Base-by-base conservation (phyloP, 768 basidiomycete genomes). In the Pleurotus ostreatus region DNA sequence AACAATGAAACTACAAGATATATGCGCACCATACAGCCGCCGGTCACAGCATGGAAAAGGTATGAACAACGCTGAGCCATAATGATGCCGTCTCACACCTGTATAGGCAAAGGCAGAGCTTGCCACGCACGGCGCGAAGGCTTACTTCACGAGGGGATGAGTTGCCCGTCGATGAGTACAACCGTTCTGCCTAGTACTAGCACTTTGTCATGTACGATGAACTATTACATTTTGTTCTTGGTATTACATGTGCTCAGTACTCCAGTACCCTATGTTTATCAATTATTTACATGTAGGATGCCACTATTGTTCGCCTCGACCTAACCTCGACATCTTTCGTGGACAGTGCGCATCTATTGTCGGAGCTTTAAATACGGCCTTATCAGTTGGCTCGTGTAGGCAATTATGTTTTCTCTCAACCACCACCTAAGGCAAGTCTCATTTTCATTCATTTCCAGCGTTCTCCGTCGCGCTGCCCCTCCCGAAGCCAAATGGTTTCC, bases 1-100 rank as follows among this genome's bases (percentile, higher is more conserved):
- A 11, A 34, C 30, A 34, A 34, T 34, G 30, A 34, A 34, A 34
- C 2, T 4, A 8, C 26, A 61, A 90, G 89, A 89, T 90, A 61
- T 92, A 88, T 79, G 69, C 74, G 55, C 89, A 91, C 62, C 84
- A 92, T 67, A 87, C 74, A 18, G 84, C 89, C 59, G 89, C 89
- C 57, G 94, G 94, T 2, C 94, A 97, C 70, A 85, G 87, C 12
- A 82, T 94, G 74, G 87, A 89, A 66, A 92, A 93, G 85, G 91
- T 84, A 56, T 60, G 78, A 65, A 46, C 46, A 15, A 22, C 52
- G 46, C 39, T 47, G 15, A 30, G 45, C 47, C 43, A 56, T 61
- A 34, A 51, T 26, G 58, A 49, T 53, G 8, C n/a, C 39, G 40
- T 44, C 2, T 11, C 20, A 18, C 39, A 38, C 37, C 20, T 60